Evolutionary conservation across 768 basidiomycete genomes (phyloP).

Genomic region (Boletus eberwhitei): DNA sequence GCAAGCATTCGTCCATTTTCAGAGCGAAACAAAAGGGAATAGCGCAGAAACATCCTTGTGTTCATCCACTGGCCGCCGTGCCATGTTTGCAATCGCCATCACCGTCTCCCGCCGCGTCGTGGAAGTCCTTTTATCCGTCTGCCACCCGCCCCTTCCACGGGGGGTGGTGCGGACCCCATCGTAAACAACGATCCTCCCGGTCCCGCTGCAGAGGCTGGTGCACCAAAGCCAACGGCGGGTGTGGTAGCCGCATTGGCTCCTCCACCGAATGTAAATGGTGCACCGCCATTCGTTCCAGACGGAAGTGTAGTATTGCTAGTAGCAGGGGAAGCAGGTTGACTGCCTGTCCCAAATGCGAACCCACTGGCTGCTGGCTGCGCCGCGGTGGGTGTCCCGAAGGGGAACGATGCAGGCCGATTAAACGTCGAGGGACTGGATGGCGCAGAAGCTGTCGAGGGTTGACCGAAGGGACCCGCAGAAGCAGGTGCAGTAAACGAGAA

Average conservation of each 20-base stretch:
- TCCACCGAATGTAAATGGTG: slow-evolving; percentile 39
- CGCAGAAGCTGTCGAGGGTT: slow-evolving; percentile 41
- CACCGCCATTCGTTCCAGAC: slow-evolving; percentile 24
- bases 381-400: slow-evolving; percentile 42
- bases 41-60: slow-evolving; percentile 2
- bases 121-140: slow-evolving; percentile 57
- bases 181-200: slow-evolving; percentile 46
- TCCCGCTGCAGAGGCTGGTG: slow-evolving; percentile 34
- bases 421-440: slow-evolving; percentile 61
- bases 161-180: slow-evolving; percentile 54
- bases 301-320: slow-evolving; percentile 34
- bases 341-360: slow-evolving; percentile 50
- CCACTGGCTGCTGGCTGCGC: slow-evolving; percentile 32
- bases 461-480: slow-evolving; percentile 41
- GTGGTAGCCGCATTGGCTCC: slow-evolving; percentile 32
- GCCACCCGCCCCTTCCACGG: slow-evolving; percentile 33
- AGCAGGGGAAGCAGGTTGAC: slow-evolving; percentile 60
- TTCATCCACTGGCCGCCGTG: slow-evolving; percentile 14
- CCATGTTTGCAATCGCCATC: slow-evolving; percentile 8
- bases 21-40: slow-evolving; percentile 7
- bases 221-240: slow-evolving; percentile 40
- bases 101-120: slow-evolving; percentile 35
- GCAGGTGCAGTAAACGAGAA: slow-evolving; percentile 43
- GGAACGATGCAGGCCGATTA: slow-evolving; percentile 43
- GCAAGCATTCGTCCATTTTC: slow-evolving; percentile 11